Base-by-base conservation (phyloP, 1,284 basidiomycete genomes). In the Hemileia vastatrix region DNA sequence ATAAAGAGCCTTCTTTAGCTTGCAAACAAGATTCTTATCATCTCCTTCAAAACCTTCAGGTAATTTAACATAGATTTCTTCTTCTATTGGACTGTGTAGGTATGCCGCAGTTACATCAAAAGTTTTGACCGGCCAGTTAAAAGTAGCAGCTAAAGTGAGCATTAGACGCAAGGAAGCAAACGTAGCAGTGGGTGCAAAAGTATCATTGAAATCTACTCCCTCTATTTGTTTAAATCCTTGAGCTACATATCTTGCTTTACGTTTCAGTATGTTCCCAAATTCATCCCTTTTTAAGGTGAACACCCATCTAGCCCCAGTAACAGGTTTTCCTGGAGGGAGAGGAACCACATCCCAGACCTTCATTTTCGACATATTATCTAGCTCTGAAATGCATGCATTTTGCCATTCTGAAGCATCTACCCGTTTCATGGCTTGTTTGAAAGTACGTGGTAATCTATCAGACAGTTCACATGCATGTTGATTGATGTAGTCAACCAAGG, bases 181-280 rank as follows among this genome's bases (percentile, higher is more conserved):
- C 4, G 24, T 24, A 23, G 36, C 45, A 11, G 56, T 57, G 1
- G 48, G 57, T 23, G 57, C 33, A 44, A 59, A 50, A 2, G 27
- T 36, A 2, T 40, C 49, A 2, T 24, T 24, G 21, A 49, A 59
- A 21, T 59, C 33, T 2, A 59, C 45, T 4, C 57, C 57, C 47
- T 60, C 57, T 53, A 40, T 52, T 32, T 60, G 57, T 4, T 33
- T 24, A 27, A 59, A 59, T 24, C 57, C 57, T 18, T 49, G 6
- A n/a, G 52, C 33, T 21, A 50, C 27, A 9, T 51, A 23, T 24
- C 57, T 9, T 3, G 49, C 57, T 23, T 59, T 59, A 18, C 18
- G 44, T 49, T 51, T 36, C n/a, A 21, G 32, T 6, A 59, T 15
- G 21, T 52, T 24, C 4, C 57, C 57, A 44, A 33, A 33, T 24